Base-by-base conservation (phyloP, 2,329 filamentous ascomycete genomes). In the Venturia nashicola region DNA sequence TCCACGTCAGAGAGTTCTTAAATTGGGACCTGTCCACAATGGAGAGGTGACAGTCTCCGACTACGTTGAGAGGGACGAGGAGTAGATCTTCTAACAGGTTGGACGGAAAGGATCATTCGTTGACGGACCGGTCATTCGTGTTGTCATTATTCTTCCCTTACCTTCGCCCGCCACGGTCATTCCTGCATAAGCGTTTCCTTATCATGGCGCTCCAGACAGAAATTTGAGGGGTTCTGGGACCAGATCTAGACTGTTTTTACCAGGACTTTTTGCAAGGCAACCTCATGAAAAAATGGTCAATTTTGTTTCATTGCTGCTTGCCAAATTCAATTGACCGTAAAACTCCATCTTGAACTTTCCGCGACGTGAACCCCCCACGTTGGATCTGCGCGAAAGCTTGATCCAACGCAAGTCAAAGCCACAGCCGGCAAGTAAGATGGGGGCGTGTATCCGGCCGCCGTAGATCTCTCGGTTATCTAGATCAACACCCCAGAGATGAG, bases 1-100 rank as follows among this genome's bases (percentile, higher is more conserved):
- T 68, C 61, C 64, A 42, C 40, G 59, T 11, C 61, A 27, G 14
- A 78, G 79, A 65, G 82, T 87, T 73, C 80, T 87, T 68, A 86
- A 85, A 78, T 82, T 87, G 65, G 82, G 82, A 32, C 84, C 84
- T 42, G 83, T 86, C 65, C 83, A 86, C 79, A 85, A 79, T 74
- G 84, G 84, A 68, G 83, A 78, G 66, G 82, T 81, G 64, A 76
- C 83, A 76, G 79, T 82, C 76, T 78, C 76, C 57, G 83, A 86
- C 76, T 85, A 57, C 62, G 62, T 64, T n/a, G 62, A 64, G 36
- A 11, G 61, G 16, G 62, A 61, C 9, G 54, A 64, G 42, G 51
- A 61, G 34, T 64, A 27, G n/a, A 20, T 27, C 27, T 11, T 8
- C 14, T n/a, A 8, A 5, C 12, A 9, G 16, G 48, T 7, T 27